These are phyloP conservation scores for Lactuca sativa DNA, from an alignment of 129 eudicot species.

Conservation along the genomic window DNA sequence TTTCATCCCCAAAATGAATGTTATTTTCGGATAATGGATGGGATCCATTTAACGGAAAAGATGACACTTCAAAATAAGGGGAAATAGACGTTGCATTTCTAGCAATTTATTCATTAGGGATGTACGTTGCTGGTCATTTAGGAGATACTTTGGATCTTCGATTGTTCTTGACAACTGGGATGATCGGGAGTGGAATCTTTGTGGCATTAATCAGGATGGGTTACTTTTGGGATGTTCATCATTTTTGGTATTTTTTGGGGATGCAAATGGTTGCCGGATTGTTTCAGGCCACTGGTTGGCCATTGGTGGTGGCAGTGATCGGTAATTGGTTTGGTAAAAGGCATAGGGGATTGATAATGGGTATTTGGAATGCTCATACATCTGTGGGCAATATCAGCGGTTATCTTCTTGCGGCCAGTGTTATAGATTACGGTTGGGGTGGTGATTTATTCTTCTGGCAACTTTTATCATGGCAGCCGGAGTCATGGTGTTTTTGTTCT, in stretches of 20 bases:
- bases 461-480: conserved; percentile 62
- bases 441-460: conserved; percentile 86
- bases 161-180: conserved; percentile 71
- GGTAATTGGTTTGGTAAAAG: conserved; percentile 96
- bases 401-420: conserved; percentile 84
- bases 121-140: conserved; percentile 87
- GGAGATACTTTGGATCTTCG: conserved; percentile 82
- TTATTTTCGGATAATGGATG: conserved; percentile 42
- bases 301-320: conserved; percentile 87
- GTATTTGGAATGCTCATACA: conserved; percentile 95
- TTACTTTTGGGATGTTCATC: conserved; percentile 69
- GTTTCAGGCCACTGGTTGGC: conserved; percentile 98
- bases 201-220: conserved; percentile 85
- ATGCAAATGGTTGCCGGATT: conserved; percentile 95
- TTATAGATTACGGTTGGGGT: conserved; percentile 91
- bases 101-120: conserved; percentile 74
- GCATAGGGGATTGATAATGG: conserved; percentile 91
- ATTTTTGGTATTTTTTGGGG: conserved; percentile 60
- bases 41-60: conserved; percentile 69
- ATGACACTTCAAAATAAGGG: conserved; percentile 69
- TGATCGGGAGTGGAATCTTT: conserved; percentile 87
- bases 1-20: conserved; percentile 27
- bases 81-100: conserved; percentile 89
- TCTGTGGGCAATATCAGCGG: conserved; percentile 89
- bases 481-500: conserved; percentile 60